phyloP scores from a whole-genome alignment of 768 basidiomycete genomes.

The Tulasnella sp. region DNA sequence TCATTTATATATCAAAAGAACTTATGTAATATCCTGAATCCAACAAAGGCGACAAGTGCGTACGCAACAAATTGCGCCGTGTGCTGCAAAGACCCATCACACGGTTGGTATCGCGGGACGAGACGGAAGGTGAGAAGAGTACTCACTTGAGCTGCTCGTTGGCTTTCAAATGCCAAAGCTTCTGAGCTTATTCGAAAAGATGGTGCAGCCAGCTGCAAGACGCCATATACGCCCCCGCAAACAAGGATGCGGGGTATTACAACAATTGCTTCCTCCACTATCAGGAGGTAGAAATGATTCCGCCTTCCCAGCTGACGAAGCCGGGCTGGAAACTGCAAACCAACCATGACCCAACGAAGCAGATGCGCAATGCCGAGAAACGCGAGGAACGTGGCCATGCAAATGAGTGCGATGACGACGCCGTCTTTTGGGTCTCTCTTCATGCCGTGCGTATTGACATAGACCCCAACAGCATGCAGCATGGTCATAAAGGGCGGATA shows the following conservation, averaged over 20 bases:
- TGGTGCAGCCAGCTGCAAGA: background rate
- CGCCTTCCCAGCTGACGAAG: background rate
- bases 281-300: background rate
- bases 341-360: background rate
- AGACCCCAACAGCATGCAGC: background rate
- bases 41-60: background rate
- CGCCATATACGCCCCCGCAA: background rate
- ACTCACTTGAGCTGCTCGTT: background rate
- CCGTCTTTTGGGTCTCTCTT: background rate
- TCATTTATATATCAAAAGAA: background rate
- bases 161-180: background rate
- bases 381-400: background rate
- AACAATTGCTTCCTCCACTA: background rate
- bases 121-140: background rate
- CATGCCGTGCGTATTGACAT: background rate
- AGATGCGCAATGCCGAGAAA: background rate
- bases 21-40: background rate
- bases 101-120: no score
- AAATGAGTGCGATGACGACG: background rate
- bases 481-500: background rate
- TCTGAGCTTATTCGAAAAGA: background rate
- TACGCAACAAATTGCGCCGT: background rate
- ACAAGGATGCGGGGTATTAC: background rate
- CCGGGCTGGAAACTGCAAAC: background rate
- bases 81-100: background rate